Conservation (phyloP, 2,329 filamentous ascomycete genomes). For the Dryadomyces quercivorus region DNA sequence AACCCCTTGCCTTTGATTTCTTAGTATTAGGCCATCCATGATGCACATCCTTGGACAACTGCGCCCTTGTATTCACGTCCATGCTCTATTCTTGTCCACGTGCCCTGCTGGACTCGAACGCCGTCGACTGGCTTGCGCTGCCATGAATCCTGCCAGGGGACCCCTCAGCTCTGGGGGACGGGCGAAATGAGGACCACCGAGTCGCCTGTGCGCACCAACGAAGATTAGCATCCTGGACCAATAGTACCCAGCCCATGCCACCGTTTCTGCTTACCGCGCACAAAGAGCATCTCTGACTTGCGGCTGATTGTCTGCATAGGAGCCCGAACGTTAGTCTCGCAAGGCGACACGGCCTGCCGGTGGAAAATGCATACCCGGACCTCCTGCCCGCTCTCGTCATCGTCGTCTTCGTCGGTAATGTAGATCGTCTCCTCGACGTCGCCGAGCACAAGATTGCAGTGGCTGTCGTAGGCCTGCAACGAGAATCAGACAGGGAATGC, state of each 20-base stretch:
- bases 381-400: conserved; percentile 45
- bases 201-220: conserved; percentile 9
- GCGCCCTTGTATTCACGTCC: not conserved
- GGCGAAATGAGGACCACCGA: conserved; percentile 19
- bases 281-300: conserved; percentile 97
- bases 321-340: no score
- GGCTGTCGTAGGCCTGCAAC: conserved; percentile 84
- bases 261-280: conserved; percentile 59
- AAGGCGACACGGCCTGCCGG: not conserved
- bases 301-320: conserved; percentile 69
- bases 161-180: conserved; percentile 10
- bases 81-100: not conserved
- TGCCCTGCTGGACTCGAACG: not conserved
- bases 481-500: not conserved
- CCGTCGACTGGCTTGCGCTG: not conserved
- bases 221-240: not conserved
- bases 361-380: conserved; percentile 46
- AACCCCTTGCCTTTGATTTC: no score
- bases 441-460: conserved; percentile 92
- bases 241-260: no score
- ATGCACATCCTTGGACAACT: no score
- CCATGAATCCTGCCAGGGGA: not conserved
- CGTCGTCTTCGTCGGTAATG: conserved; percentile 75
- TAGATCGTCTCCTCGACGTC: conserved; percentile 98
- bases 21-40: no score